A percentile compares a stretch with the other conserved stretches of the same genome.
These are phyloP conservation scores for Phylloporus arenicola DNA, from an alignment of 768 basidiomycete genomes.

Conservation along the genomic window DNA sequence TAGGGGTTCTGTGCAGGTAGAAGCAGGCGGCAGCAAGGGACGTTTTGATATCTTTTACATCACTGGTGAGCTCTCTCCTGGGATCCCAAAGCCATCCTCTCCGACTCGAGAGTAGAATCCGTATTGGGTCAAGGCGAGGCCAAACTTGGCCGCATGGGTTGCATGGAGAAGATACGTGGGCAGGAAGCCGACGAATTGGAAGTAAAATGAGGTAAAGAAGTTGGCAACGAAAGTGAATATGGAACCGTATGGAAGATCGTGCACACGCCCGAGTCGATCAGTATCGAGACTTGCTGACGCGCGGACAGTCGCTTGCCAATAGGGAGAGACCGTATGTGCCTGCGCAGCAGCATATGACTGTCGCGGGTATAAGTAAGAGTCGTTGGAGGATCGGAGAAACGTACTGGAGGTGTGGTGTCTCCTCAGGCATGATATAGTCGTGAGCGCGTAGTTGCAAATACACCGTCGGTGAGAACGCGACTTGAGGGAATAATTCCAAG, in stretches of 20 bases:
- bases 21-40: conserved; percentile 18
- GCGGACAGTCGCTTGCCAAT: conserved; percentile 95
- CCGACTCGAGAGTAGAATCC: conserved; percentile 65
- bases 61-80: conserved; percentile 14
- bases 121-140: conserved; percentile 89
- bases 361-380: not conserved
- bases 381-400: conserved; percentile 26
- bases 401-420: conserved; percentile 81
- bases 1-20: conserved; percentile 21
- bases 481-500: too few species aligned
- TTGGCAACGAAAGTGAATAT: conserved; percentile 69
- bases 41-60: conserved; percentile 13
- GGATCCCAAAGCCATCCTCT: conserved; percentile 25
- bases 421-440: conserved; percentile 69
- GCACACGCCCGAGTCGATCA: conserved; percentile 60
- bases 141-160: conserved; percentile 89
- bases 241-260: conserved; percentile 84
- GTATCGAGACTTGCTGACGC: conserved; percentile 55
- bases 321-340: conserved; percentile 85
- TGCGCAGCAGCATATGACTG: conserved; percentile 86
- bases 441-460: conserved; percentile 43
- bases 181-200: conserved; percentile 92
- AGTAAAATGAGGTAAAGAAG: conserved; percentile 85
- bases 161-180: conserved; percentile 91
- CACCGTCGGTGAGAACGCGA: too few species aligned